phyloP scores from a whole-genome alignment of 2,329 filamentous ascomycete species.

The Eurotiales sp. region DNA sequence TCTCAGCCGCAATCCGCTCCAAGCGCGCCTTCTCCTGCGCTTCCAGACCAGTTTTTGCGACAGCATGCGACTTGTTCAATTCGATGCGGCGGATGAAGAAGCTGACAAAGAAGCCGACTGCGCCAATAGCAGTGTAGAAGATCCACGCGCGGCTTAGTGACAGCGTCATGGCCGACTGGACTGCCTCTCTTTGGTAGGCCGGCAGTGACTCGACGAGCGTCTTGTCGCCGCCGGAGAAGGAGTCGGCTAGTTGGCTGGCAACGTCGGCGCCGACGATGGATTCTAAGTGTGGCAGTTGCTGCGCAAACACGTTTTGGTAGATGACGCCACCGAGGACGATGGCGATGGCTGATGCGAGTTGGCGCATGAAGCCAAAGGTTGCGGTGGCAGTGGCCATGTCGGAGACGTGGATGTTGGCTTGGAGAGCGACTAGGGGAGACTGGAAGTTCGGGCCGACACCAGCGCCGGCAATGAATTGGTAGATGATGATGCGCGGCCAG shows the following conservation, averaged over 20 bases:
- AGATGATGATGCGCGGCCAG: conserved; percentile 49
- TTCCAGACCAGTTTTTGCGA: conserved; percentile 43
- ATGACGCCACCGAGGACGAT: conserved; percentile 57
- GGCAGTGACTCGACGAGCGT: conserved; percentile 32
- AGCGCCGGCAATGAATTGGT: conserved; percentile 57
- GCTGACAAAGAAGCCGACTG: conserved; percentile 36
- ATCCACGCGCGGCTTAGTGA: conserved; percentile 50
- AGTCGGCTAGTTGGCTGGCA: conserved; percentile 24
- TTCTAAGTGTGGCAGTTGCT: conserved; percentile 27
- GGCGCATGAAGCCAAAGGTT: conserved; percentile 59
- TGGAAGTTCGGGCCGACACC: conserved; percentile 63
- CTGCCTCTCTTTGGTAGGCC: conserved; percentile 30
- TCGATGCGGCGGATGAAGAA: conserved; percentile 35
- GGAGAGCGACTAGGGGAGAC: conserved; percentile 60
- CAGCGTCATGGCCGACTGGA: conserved; percentile 40
- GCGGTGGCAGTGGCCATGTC: conserved; percentile 63
- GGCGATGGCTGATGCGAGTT: conserved; percentile 55
- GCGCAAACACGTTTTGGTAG: conserved; percentile 36
- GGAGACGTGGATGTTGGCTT: conserved; percentile 56
- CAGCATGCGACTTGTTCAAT: conserved; percentile 40
- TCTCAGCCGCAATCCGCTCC: conserved; percentile 28
- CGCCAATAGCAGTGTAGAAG: conserved; percentile 41
- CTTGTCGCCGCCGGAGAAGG: conserved; percentile 34
- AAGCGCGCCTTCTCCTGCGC: conserved; percentile 42
- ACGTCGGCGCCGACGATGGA: conserved; percentile 28